phyloP scores from a whole-genome alignment of 1,284 basidiomycete species.

The Trichosporon faecale region DNA sequence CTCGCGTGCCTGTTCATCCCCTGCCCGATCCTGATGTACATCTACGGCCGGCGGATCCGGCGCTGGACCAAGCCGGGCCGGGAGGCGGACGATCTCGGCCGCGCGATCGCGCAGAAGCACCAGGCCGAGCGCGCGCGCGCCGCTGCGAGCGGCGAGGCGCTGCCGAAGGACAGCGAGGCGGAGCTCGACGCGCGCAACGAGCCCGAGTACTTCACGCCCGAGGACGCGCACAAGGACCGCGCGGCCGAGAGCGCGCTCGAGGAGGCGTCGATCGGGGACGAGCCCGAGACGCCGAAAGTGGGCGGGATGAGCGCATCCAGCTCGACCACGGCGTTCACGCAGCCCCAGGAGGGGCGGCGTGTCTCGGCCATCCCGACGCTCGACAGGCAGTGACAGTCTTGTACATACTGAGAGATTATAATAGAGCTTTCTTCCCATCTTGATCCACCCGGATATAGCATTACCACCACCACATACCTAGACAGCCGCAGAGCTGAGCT shows the following conservation, averaged over 20 bases:
- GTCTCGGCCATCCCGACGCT: not conserved
- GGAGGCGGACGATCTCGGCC: slow-evolving; percentile 30
- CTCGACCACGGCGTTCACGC: not conserved
- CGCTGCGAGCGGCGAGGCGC: not conserved
- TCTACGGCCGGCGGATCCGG: slow-evolving; percentile 29
- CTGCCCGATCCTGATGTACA: slow-evolving; percentile 30
- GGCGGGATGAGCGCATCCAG: not conserved
- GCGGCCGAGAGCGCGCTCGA: not conserved
- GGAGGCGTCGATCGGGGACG: not conserved
- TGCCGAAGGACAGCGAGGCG: slow-evolving; percentile 1
- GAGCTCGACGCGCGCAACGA: not conserved
- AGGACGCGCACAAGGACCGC: not conserved
- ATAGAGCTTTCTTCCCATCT: not conserved
- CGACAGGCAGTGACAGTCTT: not conserved
- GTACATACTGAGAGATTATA: not conserved
- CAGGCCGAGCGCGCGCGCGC: slow-evolving; percentile 2
- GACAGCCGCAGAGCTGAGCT: not conserved
- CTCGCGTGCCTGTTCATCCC: slow-evolving; percentile 31
- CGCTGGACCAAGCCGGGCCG: slow-evolving; percentile 32
- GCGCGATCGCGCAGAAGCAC: slow-evolving; percentile 28
- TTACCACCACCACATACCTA: not conserved
- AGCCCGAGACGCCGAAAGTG: not conserved
- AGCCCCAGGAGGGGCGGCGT: not conserved
- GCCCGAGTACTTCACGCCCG: not conserved
- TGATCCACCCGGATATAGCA: not conserved